A percentile compares a stretch with the other conserved stretches of the same genome.
These are phyloP conservation scores for Cyclotella distinguenda DNA, from an alignment of 108 stramenopile genomes.

Conservation along the genomic window DNA sequence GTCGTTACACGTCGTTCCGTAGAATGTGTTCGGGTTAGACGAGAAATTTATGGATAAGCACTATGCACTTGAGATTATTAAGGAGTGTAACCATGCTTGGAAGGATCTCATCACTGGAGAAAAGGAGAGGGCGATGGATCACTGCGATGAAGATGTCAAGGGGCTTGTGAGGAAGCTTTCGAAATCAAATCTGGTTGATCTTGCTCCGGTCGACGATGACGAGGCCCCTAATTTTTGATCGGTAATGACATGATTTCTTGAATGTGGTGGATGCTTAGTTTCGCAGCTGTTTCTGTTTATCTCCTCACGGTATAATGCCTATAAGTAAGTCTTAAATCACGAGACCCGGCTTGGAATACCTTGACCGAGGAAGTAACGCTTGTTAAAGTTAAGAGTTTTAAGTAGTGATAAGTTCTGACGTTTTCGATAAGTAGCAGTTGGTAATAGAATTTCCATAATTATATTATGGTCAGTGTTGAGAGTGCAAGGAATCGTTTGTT, in stretches of 20 bases:
- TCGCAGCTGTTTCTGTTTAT: not conserved
- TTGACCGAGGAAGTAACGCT: too few relatives aligned
- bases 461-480: not conserved
- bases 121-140: constrained; percentile 63
- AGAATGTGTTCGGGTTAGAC: constrained; percentile 90
- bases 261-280: too few relatives aligned
- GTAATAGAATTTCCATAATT: too few relatives aligned
- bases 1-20: not conserved
- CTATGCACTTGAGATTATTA: constrained; percentile 87
- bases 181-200: constrained; percentile 64
- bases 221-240: constrained; percentile 52
- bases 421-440: too few relatives aligned
- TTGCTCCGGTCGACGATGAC: constrained; percentile 64
- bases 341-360: too few relatives aligned
- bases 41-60: constrained; percentile 92
- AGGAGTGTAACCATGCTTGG: constrained; percentile 88
- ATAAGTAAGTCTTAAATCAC: not conserved
- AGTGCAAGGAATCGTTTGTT: constrained; percentile 48
- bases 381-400: too few relatives aligned
- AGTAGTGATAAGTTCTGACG: too few relatives aligned
- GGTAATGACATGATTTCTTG: not conserved
- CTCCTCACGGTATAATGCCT: too few relatives aligned
- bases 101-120: constrained; percentile 85
- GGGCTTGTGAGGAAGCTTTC: constrained; percentile 83
- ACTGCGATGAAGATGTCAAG: constrained; percentile 62